Base-by-base conservation (phyloP, 2,329 filamentous ascomycete genomes). In the Fusarium sp. region DNA sequence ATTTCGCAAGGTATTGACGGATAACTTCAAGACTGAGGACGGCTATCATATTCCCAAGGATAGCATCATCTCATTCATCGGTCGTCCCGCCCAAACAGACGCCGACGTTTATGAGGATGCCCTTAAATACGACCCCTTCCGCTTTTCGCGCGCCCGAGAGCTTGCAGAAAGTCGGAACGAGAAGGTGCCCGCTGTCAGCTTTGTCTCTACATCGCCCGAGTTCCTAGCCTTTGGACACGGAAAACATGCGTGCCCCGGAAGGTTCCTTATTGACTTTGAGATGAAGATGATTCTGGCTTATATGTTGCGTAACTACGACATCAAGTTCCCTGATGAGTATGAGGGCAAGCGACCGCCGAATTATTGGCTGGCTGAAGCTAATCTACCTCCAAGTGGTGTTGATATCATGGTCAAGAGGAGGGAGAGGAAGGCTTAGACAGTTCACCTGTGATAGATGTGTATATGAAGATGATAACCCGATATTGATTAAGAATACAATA, bases 111-210 rank as follows among this genome's bases (percentile, higher is more conserved):
- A 79, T 40, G 75, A 78, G 9, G 77, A 82, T 4, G 75, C 80
- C 0, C 31, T 72, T 9, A 77, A 78, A 24, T 84, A 76, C 64
- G 81, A 83, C 19, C 81, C 80, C 0, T 83, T 82, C 54, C 76
- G 82, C 1, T 84, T 81, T 54, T 79, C 80, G 6, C 74, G 79
- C 4, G 57, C 73, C 11, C 75, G 80, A 4, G 78, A 81, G 56
- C 61, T 68, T 4, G 71, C 75, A 3, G 63, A 49, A 1, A 55
- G 40, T 10, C 45, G 54, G 1, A 57, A 51, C 5, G 68, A 74
- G 28, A 69, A 65, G 14, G 38, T 21, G 3, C 66, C 61, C 7
- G 34, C 62, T 1, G 57, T 63, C 3, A 58, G 54, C 1, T 62
- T 74, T 28, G 72, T 74, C 4, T 62, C 70, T 0, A 74, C 72